A percentile compares a stretch with the other conserved stretches of the same genome.
Conservation (phyloP, 192 early-diverging fungal genomes). For the Backusella mclennaniae region DNA sequence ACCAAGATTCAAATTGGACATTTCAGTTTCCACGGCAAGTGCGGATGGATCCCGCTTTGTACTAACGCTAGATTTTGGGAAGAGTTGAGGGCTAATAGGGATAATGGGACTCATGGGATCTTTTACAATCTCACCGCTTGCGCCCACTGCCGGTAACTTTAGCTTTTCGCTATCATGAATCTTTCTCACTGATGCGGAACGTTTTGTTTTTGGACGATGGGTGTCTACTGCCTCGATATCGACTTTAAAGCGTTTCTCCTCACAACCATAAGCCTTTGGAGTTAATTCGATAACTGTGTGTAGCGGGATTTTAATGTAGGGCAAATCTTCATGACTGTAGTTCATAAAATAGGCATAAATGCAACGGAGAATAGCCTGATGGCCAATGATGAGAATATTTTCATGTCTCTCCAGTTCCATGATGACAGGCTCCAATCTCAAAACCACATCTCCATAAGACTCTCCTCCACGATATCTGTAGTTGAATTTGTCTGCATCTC, state of each 20-base stretch:
- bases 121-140: constrained; percentile 35
- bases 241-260: constrained; percentile 90
- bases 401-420: constrained; percentile 99
- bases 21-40: background rate
- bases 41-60: background rate
- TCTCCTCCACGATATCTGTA: constrained; percentile 80
- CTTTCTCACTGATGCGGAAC: background rate
- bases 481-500: constrained; percentile 97
- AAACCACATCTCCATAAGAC: constrained; percentile 96
- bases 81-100: constrained; percentile 20
- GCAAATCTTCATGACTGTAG: constrained; percentile 90
- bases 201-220: constrained; percentile 72
- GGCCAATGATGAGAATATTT: constrained; percentile 94
- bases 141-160: constrained; percentile 3
- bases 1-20: background rate
- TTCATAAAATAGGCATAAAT: constrained; percentile 99
- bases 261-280: constrained; percentile 94
- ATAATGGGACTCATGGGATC: constrained; percentile 25
- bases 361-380: constrained; percentile 96
- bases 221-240: constrained; percentile 99
- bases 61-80: background rate
- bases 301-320: constrained; percentile 98
- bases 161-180: background rate
- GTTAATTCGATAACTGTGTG: constrained; percentile 97
- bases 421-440: constrained; percentile 96